Evolutionary conservation across 2,329 filamentous ascomycete genomes (phyloP), one percentile per base, ranked within the genome.

Genomic region (Clonostachys byssicola): DNA sequence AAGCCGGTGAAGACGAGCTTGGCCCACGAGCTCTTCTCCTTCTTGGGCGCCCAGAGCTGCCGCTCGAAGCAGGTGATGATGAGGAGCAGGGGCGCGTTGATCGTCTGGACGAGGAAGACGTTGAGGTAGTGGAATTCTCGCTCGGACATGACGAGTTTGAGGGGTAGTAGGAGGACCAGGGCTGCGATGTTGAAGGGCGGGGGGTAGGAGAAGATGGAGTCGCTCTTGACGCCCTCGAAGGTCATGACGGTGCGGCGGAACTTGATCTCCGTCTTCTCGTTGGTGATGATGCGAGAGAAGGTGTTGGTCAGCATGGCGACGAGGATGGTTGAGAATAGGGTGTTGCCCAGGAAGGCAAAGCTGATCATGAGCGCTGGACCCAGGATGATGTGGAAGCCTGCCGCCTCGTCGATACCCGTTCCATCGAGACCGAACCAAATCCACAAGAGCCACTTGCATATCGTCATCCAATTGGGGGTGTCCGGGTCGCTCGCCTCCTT

Each of bases 401-500:
- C 66, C 3, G 70, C 71, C 49, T 71, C 67, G 49, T 75, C 71
- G 42, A 78, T 77, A 12, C 74, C 74, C 5, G 75, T 77, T 18
- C 74, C 86, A 50, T 89, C 86, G 2, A 89, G 77, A 2, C 86
- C 86, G 55, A 89, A 89, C 86, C 86, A 89, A 54, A 89, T 86
- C 82, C 83, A 89, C 4, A 89, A 72, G 75, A 89, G 86, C 86
- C 86, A 89, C 62, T 88, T 88, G 34, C 78, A 78, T 44, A 89
- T 85, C 0, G 83, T 85, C 33, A 65, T 60, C 68, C 69, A 73
- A 36, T 57, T 60, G 3, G 66, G 64, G 17, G 18, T 42, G 12
- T 42, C 16, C 2, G 18, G 17, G 12, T 17, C 12, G 17, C 17
- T 14, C 16, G 14, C 16, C 17, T 18, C 16, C 18, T 60, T 44